phyloP scores from a whole-genome alignment of 441 rosid species.

The Omphalea diandra region DNA sequence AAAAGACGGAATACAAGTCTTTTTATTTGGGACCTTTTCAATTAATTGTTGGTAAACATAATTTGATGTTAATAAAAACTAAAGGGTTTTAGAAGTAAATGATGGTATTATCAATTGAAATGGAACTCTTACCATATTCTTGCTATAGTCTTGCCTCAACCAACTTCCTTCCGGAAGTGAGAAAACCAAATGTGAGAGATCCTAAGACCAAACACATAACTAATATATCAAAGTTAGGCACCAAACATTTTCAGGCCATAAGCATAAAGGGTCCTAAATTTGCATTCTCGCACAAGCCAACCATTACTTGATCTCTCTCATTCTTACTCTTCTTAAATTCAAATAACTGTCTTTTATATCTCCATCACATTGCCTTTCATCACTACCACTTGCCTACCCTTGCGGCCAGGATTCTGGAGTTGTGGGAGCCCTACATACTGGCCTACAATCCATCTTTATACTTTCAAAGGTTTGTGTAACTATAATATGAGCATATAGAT shows the following conservation, averaged over 20 bases:
- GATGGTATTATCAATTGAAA: conserved; percentile 9
- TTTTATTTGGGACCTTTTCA: not conserved
- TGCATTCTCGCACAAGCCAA: conserved; percentile 40
- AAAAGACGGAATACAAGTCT: too few relatives aligned
- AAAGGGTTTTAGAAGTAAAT: not conserved
- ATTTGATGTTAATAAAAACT: not conserved
- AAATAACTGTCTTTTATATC: not conserved
- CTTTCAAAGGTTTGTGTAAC: conserved; percentile 8
- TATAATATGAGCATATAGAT: not conserved
- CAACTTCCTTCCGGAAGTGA: conserved; percentile 20
- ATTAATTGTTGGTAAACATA: not conserved
- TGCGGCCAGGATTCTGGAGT: conserved; percentile 14
- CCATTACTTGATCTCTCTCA: conserved; percentile 8
- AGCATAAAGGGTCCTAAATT: conserved; percentile 29
- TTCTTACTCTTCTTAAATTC: not conserved
- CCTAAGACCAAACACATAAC: conserved; percentile 14
- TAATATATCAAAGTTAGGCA: conserved; percentile 38
- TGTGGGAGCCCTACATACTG: conserved; percentile 29
- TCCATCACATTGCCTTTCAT: not conserved
- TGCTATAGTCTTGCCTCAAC: conserved; percentile 17
- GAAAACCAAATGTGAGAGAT: not conserved
- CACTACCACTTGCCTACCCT: not conserved
- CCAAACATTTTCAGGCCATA: conserved; percentile 32
- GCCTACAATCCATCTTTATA: not conserved
- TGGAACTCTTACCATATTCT: conserved; percentile 20